Base-by-base conservation (phyloP, 2,329 filamentous ascomycete species). In the Fusarium subtropicale region DNA sequence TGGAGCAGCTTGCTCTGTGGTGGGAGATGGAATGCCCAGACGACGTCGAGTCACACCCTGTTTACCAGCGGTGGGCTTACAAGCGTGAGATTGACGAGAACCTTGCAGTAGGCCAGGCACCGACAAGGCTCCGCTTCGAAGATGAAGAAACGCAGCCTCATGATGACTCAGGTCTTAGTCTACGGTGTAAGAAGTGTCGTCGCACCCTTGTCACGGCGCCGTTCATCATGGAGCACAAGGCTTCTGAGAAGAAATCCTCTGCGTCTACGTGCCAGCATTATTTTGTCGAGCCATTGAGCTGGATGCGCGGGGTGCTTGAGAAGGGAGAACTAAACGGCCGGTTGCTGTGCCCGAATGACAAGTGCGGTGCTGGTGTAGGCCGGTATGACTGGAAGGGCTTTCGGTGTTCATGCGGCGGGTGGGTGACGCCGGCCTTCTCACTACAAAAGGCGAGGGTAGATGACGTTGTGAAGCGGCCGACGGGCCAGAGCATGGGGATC, bases 301-400 rank as follows among this genome's bases (percentile, higher is more conserved):
- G 96, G 96, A 99, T 99, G 96, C 89, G 92, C 9, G 83, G 90
- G 1, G 90, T 91, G 74, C 88, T 99, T 5, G 92, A 94, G 73
- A 87, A 92, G 74, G 94, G 92, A 30, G 88, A 90, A 65, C 85
- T 98, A 26, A 92, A 94, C 64, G 96, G 96, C 26, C 89, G 95
- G 12, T 84, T 99, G 33, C 87, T 90, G 61, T 99, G 96, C 75
- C 95, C 96, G 12, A 92, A 90, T 72, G 62, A 78, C 11, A 91
- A 91, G 75, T 99, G 96, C 79, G 88, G 87, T 47, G 89, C 92
- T 41, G 93, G 93, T 54, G 88, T 98, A 48, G 96, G 96, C 39
- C 92, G 96, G 74, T 99, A 97, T 77, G 92, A 95, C 54, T 99
- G 96, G 96, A 93, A 97, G 78, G 96, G 96, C 16, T 91, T 97